Conservation (phyloP, 495 filamentous ascomycete species). For the Hyphodiscus hymeniophilus region DNA sequence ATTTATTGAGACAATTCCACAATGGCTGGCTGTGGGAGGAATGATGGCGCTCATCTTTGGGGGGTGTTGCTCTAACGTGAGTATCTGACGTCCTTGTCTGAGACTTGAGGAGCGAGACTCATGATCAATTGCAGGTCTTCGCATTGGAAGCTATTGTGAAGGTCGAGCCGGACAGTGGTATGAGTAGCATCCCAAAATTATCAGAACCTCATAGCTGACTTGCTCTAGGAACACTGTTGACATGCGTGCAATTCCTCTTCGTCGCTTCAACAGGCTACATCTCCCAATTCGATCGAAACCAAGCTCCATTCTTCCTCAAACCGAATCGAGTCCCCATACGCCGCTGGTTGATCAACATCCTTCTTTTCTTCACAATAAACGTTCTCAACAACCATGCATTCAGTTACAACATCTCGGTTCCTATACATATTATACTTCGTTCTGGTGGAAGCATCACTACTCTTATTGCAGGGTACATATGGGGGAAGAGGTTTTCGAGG, state of each 20-base stretch:
- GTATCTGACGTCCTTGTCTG: constrained; percentile 16
- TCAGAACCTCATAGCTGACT: constrained; percentile 7
- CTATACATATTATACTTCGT: constrained; percentile 92
- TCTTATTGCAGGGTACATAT: constrained; percentile 77
- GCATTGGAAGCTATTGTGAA: constrained; percentile 94
- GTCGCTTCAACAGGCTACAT: constrained; percentile 71
- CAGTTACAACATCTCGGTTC: constrained; percentile 91
- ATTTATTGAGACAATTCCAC: constrained; percentile 54
- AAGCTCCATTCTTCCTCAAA: constrained; percentile 59
- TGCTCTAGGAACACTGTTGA: constrained; percentile 70
- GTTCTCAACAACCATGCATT: constrained; percentile 97
- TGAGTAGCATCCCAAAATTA: constrained; percentile 7
- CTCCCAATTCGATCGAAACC: constrained; percentile 52
- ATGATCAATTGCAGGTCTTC: constrained; percentile 55
- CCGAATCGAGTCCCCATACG: constrained; percentile 73
- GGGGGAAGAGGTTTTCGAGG: constrained; percentile 71
- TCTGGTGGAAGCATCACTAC: constrained; percentile 94
- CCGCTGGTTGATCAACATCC: constrained; percentile 83
- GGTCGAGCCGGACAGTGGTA: constrained; percentile 59
- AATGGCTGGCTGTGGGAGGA: constrained; percentile 56
- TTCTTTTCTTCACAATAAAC: constrained; percentile 85
- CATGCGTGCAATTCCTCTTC: constrained; percentile 87
- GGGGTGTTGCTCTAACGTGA: constrained; percentile 94
- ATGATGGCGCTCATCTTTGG: constrained; percentile 92
- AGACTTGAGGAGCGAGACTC: constrained; percentile 13